Evolutionary conservation across 176 grass and related monocot species (phyloP).

Genomic region (Eremochloa ophiuroides): DNA sequence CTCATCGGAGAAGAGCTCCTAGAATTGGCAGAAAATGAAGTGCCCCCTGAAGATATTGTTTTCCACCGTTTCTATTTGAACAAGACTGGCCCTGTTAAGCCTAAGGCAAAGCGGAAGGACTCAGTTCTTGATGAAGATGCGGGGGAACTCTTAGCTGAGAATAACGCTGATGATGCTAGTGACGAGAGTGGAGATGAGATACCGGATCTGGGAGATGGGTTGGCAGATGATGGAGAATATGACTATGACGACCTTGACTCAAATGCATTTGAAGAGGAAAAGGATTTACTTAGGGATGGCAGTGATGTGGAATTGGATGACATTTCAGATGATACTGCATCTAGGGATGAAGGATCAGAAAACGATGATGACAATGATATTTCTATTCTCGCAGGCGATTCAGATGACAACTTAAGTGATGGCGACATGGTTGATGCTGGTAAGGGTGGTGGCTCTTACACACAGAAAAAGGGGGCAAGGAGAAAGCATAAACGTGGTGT

Average conservation of each 20-base stretch:
- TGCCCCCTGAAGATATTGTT: conserved; percentile 91
- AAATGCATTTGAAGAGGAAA: conserved; percentile 72
- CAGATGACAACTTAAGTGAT: conserved; percentile 23
- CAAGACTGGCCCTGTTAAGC: conserved; percentile 57
- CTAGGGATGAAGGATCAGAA: conserved; percentile 13
- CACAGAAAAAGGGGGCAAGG: background rate
- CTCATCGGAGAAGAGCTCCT: conserved; percentile 87
- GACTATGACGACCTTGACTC: conserved; percentile 85
- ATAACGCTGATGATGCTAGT: conserved; percentile 14
- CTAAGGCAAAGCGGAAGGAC: conserved; percentile 57
- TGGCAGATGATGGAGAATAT: conserved; percentile 44
- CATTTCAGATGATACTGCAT: conserved; percentile 20
- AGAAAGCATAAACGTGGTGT: conserved; percentile 47
- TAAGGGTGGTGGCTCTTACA: background rate
- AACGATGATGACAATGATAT: conserved; percentile 21
- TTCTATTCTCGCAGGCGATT: background rate
- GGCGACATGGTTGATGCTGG: background rate
- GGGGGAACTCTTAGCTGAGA: conserved; percentile 55
- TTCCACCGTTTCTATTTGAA: conserved; percentile 97
- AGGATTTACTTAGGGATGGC: conserved; percentile 71
- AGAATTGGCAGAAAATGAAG: conserved; percentile 82
- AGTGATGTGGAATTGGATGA: conserved; percentile 53
- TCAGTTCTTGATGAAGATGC: conserved; percentile 51
- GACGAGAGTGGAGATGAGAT: conserved; percentile 68
- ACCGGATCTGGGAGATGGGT: conserved; percentile 31